Conservation (phyloP, 495 filamentous ascomycete species). For the Penicillium riverlandense region DNA sequence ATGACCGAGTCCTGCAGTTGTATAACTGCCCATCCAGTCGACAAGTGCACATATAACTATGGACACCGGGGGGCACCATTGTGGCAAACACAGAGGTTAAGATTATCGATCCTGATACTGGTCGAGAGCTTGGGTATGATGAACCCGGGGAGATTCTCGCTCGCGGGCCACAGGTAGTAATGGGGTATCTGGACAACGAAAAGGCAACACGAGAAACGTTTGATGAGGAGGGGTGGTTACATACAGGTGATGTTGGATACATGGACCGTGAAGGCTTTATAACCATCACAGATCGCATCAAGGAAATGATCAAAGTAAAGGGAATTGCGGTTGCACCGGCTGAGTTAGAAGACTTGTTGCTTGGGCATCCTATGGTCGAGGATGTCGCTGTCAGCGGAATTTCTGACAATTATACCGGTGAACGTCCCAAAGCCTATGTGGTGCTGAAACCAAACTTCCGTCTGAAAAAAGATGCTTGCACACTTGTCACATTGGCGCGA, state of each 20-base stretch:
- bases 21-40: conserved; percentile 51
- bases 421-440: conserved; percentile 59
- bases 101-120: conserved; percentile 44
- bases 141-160: conserved; percentile 56
- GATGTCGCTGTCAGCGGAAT: conserved; percentile 54
- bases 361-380: conserved; percentile 50
- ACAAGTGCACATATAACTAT: conserved; percentile 47
- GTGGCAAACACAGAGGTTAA: conserved; percentile 54
- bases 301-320: conserved; percentile 74
- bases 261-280: conserved; percentile 48
- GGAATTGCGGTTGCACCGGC: conserved; percentile 65
- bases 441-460: conserved; percentile 33
- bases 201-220: conserved; percentile 54
- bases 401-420: conserved; percentile 53
- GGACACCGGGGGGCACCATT: conserved; percentile 55
- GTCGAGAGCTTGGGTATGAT: conserved; percentile 36
- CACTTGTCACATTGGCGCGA: conserved; percentile 22
- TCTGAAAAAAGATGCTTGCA: conserved; percentile 10
- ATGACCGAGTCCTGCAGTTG: conserved; percentile 62
- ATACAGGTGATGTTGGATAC: conserved; percentile 60
- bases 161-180: conserved; percentile 48
- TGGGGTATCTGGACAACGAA: conserved; percentile 50
- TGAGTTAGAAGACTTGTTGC: conserved; percentile 58
- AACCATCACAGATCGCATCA: conserved; percentile 59
- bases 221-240: conserved; percentile 52